These are phyloP conservation scores for Alloteropsis angusta DNA, from an alignment of 202 grass and related monocot genomes.

Conservation along the genomic window DNA sequence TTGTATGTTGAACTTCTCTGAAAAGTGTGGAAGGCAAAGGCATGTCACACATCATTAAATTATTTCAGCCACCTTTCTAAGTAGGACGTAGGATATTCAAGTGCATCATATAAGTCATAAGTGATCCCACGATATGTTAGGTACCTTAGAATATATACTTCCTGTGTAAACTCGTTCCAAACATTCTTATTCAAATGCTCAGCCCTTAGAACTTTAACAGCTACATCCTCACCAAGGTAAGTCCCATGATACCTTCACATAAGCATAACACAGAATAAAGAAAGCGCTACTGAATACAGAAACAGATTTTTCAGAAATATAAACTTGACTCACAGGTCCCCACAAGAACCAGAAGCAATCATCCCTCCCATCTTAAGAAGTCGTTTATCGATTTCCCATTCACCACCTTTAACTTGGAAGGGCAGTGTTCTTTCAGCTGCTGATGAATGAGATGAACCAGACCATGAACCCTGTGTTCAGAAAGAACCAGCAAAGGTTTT, in stretches of 20 bases:
- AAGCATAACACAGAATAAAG: slow-evolving; percentile 15
- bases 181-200: slow-evolving; percentile 82
- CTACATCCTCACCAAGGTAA: slow-evolving; percentile 82
- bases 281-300: slow-evolving; percentile 4
- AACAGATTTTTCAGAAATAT: background rate
- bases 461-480: slow-evolving; percentile 59
- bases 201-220: slow-evolving; percentile 84
- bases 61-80: background rate
- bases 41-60: slow-evolving; percentile 18
- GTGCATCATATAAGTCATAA: slow-evolving; percentile 8
- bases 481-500: slow-evolving; percentile 14
- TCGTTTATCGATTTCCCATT: slow-evolving; percentile 78
- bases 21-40: slow-evolving; percentile 14
- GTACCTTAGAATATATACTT: slow-evolving; percentile 98
- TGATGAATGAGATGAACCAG: slow-evolving; percentile 68
- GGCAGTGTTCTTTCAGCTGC: slow-evolving; percentile 59
- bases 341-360: slow-evolving; percentile 90
- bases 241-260: slow-evolving; percentile 69
- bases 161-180: slow-evolving; percentile 82
- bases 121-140: slow-evolving; percentile 15
- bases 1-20: slow-evolving; percentile 85
- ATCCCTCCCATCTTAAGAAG: slow-evolving; percentile 72
- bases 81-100: background rate
- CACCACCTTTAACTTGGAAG: slow-evolving; percentile 53
- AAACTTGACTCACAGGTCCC: slow-evolving; percentile 59